Conservation (phyloP, 169 alveolate genomes). For the Plasmodium knowlesi region DNA sequence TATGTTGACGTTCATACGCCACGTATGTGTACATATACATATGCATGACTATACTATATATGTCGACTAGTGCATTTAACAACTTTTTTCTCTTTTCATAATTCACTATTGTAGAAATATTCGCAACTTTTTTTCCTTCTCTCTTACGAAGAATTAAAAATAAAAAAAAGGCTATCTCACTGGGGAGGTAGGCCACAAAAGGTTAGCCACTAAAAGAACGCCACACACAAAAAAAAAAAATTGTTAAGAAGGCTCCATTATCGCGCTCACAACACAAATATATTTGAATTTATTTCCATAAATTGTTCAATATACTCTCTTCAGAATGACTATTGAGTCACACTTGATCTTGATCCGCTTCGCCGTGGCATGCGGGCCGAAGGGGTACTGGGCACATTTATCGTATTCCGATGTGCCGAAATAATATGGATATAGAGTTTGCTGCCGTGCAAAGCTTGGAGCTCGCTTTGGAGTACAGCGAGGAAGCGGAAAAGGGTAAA, state of each 20-base stretch:
- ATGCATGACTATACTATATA: neutral
- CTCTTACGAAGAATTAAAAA: neutral
- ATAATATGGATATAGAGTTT: no score
- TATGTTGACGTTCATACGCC: neutral
- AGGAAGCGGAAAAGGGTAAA: neutral
- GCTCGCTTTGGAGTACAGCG: neutral
- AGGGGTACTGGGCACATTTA: neutral
- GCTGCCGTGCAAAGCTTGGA: neutral
- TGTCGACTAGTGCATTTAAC: neutral
- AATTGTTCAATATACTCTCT: neutral
- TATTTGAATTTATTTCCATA: neutral
- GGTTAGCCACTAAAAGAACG: neutral
- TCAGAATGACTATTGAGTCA: neutral
- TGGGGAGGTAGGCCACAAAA: neutral
- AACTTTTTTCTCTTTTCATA: neutral
- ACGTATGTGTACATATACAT: neutral
- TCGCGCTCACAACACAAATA: neutral
- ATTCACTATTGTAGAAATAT: conserved; percentile 1
- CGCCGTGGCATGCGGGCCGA: neutral
- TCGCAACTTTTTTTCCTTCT: neutral
- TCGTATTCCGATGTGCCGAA: neutral
- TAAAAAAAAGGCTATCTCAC: neutral
- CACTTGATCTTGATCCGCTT: neutral
- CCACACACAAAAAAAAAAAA: neutral
- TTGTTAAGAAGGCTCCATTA: neutral